Base-by-base conservation (phyloP, 441 rosid genomes). In the Jatropha podagrica region DNA sequence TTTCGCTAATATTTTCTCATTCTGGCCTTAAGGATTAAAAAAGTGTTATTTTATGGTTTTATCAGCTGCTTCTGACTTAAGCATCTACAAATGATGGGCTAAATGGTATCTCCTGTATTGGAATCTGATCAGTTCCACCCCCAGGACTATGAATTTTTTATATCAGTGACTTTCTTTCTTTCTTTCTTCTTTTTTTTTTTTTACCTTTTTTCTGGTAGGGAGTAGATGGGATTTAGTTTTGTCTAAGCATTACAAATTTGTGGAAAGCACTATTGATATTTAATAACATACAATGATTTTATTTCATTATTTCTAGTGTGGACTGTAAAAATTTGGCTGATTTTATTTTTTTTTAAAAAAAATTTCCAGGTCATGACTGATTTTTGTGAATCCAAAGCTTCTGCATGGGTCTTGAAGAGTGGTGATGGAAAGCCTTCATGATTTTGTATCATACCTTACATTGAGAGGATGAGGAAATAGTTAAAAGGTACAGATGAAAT, bases 331-430 rank as follows among this genome's bases (percentile, higher is more conserved):
- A 51, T 4, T 11, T 51, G 38, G 32, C 52, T 15, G 23, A 18
- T 41, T 4, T 65, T 65, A 9, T 41, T 3, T 51, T 66, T 41
- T 23, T 41, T 32, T 26, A 23, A 23, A 23, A 23, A 23, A 37
- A 23, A 44, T 77, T 61, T 74, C 62, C 91, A 94, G 98, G 96
- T 92, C 55, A 87, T 91, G 88, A 79, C 76, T n/a, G 97, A 94
- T 44, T 41, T 92, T 55, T 92, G 96, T 71, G 95, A 86, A 81
- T 81, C 88, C 68, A 88, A 74, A 77, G 86, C 89, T 68, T 85
- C 88, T 49, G 83, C 83, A 7, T 94, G 97, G 97, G 77, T 82
- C 58, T 80, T 94, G 84, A 89, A 80, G 78, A 93, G 81, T 8
- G 85, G 87, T 54, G 86, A 83, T 61, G 85, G 85, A 66, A 75